phyloP scores from a whole-genome alignment of 768 basidiomycete species.

The Boletus barrowsii region DNA sequence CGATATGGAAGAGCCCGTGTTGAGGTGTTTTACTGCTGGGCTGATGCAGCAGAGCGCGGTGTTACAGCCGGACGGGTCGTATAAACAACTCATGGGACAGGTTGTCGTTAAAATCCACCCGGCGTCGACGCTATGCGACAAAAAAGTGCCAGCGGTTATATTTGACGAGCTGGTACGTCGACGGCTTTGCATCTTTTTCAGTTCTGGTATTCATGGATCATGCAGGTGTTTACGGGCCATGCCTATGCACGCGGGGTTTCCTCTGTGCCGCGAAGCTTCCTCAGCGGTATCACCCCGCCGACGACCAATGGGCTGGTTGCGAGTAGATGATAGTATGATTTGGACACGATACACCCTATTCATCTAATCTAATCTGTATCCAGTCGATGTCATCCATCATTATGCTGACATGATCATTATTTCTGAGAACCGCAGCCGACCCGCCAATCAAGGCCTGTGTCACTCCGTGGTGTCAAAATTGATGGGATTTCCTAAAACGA shows the following conservation, averaged over 20 bases:
- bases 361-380: constrained; percentile 13
- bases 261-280: constrained; percentile 60
- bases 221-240: constrained; percentile 75
- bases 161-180: constrained; percentile 86
- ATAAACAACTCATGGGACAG: constrained; percentile 77
- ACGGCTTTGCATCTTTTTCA: background rate
- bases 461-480: background rate
- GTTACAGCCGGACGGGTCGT: constrained; percentile 80
- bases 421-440: constrained; percentile 2
- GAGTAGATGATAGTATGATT: constrained; percentile 12
- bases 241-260: constrained; percentile 94
- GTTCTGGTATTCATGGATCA: background rate
- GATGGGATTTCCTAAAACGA: background rate
- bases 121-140: constrained; percentile 74
- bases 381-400: background rate
- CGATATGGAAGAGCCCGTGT: constrained; percentile 63
- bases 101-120: constrained; percentile 90
- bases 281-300: constrained; percentile 24
- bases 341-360: background rate
- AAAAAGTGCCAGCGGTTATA: constrained; percentile 82
- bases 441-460: background rate
- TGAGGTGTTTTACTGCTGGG: constrained; percentile 73
- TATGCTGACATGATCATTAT: too few relatives aligned
- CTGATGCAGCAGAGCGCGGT: constrained; percentile 82
- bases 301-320: constrained; percentile 5